phyloP scores from a whole-genome alignment of 768 basidiomycete species.

The Phlebiopsis flavidoalba region DNA sequence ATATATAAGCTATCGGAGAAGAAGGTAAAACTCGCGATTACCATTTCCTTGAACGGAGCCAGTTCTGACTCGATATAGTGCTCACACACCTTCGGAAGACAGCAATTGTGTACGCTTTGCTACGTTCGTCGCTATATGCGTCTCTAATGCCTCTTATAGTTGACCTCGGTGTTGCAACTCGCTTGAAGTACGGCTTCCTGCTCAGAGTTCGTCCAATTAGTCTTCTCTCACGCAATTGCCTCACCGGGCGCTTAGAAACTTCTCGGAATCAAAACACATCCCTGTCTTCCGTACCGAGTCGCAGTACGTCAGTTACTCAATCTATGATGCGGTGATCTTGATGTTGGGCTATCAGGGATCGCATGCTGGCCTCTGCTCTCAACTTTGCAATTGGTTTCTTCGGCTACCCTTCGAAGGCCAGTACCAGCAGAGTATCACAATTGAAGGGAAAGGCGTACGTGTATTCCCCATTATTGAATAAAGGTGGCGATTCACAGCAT shows the following conservation, averaged over 20 bases:
- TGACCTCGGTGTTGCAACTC: constrained; percentile 37
- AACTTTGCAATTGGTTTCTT: constrained; percentile 52
- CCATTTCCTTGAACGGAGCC: background rate
- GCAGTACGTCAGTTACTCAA: constrained; percentile 26
- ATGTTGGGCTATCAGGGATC: constrained; percentile 26
- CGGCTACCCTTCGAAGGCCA: constrained; percentile 38
- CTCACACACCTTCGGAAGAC: constrained; percentile 88
- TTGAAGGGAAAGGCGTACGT: constrained; percentile 32
- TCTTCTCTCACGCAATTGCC: background rate
- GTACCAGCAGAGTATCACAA: constrained; percentile 40
- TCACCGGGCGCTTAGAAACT: constrained; percentile 25
- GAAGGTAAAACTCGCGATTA: constrained; percentile 49
- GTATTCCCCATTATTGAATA: background rate
- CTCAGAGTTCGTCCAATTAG: constrained; percentile 25
- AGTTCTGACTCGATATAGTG: constrained; percentile 35
- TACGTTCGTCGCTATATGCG: background rate
- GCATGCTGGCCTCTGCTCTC: constrained; percentile 48
- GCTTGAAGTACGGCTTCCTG: constrained; percentile 39
- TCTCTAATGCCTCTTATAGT: constrained; percentile 18
- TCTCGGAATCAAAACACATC: constrained; percentile 30
- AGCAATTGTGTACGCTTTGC: constrained; percentile 70
- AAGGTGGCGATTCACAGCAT: too few species aligned
- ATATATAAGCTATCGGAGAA: constrained; percentile 84
- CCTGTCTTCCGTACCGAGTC: constrained; percentile 52
- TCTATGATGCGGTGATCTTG: background rate